These are phyloP conservation scores for Coriaria nepalensis DNA, from an alignment of 306 rosid species.

Conservation along the genomic window DNA sequence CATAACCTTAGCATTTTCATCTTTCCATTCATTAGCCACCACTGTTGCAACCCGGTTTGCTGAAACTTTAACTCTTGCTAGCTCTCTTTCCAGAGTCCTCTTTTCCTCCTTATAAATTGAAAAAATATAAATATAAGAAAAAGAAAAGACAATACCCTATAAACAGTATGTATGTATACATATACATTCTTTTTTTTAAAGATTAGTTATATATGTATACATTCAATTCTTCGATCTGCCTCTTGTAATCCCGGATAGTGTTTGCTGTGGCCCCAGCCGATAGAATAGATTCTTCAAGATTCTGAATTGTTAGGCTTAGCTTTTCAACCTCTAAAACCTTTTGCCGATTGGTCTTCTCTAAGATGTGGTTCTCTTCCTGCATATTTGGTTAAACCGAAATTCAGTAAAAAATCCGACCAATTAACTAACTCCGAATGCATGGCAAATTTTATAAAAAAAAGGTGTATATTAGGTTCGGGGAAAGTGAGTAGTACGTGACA, in stretches of 20 bases:
- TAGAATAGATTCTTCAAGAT: conserved; percentile 78
- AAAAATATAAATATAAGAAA: conserved; percentile 4
- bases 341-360: conserved; percentile 80
- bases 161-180: too few relatives aligned
- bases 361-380: conserved; percentile 90
- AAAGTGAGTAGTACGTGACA: conserved; percentile 51
- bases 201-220: conserved; percentile 41
- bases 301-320: conserved; percentile 78
- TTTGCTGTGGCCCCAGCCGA: conserved; percentile 67
- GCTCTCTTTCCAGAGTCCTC: conserved; percentile 77
- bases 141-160: too few relatives aligned
- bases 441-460: neutral
- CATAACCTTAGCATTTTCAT: conserved; percentile 83
- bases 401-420: conserved; percentile 3
- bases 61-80: conserved; percentile 71
- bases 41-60: conserved; percentile 76
- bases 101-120: conserved; percentile 63
- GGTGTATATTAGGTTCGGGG: neutral
- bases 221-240: conserved; percentile 55
- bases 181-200: too few relatives aligned
- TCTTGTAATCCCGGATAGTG: conserved; percentile 54
- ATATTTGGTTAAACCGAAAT: neutral
- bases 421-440: neutral
- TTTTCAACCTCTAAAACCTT: conserved; percentile 83
- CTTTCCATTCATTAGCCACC: conserved; percentile 93